These are phyloP conservation scores for Persicaria tinctoria DNA, from an alignment of 148 eudicot genomes.

Conservation along the genomic window DNA sequence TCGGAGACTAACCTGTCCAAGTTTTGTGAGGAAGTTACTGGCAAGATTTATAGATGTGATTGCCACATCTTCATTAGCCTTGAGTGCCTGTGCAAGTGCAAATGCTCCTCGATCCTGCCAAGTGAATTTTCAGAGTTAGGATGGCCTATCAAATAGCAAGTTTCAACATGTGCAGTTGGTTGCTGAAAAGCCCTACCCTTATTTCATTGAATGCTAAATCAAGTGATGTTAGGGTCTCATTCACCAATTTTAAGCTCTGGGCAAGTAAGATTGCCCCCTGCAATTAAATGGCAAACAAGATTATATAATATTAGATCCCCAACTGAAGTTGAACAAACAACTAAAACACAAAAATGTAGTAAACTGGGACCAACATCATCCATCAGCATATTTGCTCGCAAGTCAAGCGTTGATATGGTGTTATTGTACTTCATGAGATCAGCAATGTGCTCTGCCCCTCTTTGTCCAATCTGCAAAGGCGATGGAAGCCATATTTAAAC, in stretches of 20 bases:
- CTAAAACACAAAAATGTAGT: not conserved
- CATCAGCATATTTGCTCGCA: conserved; percentile 86
- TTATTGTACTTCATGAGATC: conserved; percentile 75
- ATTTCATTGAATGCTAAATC: conserved; percentile 90
- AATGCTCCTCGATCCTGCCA: conserved; percentile 86
- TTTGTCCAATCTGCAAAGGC: conserved; percentile 68
- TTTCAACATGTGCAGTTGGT: no score
- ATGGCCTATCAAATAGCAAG: not conserved
- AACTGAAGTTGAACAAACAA: not conserved
- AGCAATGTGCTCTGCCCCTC: conserved; percentile 73
- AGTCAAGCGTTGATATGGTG: conserved; percentile 73
- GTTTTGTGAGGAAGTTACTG: conserved; percentile 78
- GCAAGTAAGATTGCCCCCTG: conserved; percentile 86
- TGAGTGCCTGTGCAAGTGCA: conserved; percentile 92
- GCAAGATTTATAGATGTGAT: conserved; percentile 66
- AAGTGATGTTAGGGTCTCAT: conserved; percentile 72
- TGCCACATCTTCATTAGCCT: conserved; percentile 87
- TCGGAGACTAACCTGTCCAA: conserved; percentile 65
- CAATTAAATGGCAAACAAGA: conserved; percentile 6
- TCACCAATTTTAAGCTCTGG: conserved; percentile 86
- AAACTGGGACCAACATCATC: conserved; percentile 53
- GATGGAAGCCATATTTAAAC: conserved; percentile 1
- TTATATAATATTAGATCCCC: not conserved
- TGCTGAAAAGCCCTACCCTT: conserved; percentile 40
- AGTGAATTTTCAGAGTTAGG: not conserved